These are phyloP conservation scores for Austropuccinia psidii DNA, from an alignment of 1,284 basidiomycete species.

Conservation along the genomic window DNA sequence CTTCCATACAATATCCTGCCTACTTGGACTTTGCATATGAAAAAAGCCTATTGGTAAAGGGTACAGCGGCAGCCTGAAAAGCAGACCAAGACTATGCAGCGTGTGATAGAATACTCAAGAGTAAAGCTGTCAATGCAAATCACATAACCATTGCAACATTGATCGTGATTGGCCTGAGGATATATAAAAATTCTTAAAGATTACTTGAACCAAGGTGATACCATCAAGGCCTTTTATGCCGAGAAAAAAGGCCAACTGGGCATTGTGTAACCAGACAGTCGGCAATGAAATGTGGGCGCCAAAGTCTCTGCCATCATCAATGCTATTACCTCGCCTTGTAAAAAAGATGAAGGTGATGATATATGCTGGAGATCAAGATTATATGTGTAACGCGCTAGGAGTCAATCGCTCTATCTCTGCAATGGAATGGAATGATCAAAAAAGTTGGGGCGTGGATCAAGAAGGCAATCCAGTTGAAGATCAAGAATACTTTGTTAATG, in stretches of 20 bases:
- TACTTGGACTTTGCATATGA: slow-evolving; percentile 54
- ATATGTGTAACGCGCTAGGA: slow-evolving; percentile 60
- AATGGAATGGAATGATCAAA: slow-evolving; percentile 9
- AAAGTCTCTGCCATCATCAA: slow-evolving; percentile 63
- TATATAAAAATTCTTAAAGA: neutral
- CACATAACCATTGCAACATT: too few relatives aligned
- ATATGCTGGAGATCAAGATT: slow-evolving; percentile 89
- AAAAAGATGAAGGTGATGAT: slow-evolving; percentile 72
- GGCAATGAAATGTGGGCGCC: slow-evolving; percentile 47
- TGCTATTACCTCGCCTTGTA: slow-evolving; percentile 69
- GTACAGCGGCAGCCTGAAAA: neutral
- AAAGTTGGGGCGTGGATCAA: slow-evolving; percentile 59
- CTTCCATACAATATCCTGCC: slow-evolving; percentile 74
- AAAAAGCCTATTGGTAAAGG: slow-evolving; percentile 12
- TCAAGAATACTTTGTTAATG: slow-evolving; percentile 66
- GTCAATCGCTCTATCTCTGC: slow-evolving; percentile 29
- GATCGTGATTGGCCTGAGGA: too few relatives aligned
- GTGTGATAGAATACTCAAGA: neutral
- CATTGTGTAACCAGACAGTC: slow-evolving; percentile 71
- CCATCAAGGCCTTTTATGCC: slow-evolving; percentile 78
- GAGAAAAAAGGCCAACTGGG: slow-evolving; percentile 70
- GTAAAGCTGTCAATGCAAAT: slow-evolving; percentile 57
- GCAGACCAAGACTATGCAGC: slow-evolving; percentile 4
- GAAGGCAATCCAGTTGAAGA: neutral
- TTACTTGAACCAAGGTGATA: slow-evolving; percentile 56